These are phyloP conservation scores for Syncephalastrum contaminatum DNA, from an alignment of 371 early-diverging fungal genomes.

Conservation along the genomic window DNA sequence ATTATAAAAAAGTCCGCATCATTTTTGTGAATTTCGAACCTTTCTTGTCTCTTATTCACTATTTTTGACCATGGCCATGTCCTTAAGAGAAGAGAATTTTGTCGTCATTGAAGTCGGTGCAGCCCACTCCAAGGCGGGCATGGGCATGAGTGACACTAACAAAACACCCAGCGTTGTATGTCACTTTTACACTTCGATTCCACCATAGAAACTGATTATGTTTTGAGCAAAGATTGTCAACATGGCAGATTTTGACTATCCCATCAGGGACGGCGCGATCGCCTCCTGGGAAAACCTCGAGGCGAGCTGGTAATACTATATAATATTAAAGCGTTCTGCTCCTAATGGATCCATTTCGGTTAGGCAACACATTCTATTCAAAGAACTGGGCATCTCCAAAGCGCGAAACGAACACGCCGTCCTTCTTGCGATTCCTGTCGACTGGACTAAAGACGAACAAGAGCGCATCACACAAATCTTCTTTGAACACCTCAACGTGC, in stretches of 20 bases:
- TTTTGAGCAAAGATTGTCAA: constrained; percentile 24
- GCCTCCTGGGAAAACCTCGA: constrained; percentile 78
- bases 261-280: constrained; percentile 63
- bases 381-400: constrained; percentile 74
- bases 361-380: constrained; percentile 76
- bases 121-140: constrained; percentile 62
- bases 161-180: constrained; percentile 61
- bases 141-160: constrained; percentile 71
- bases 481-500: constrained; percentile 89
- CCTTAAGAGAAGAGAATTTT: constrained; percentile 69
- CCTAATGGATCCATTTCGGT: not conserved
- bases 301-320: constrained; percentile 59
- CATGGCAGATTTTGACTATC: constrained; percentile 47
- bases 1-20: not conserved
- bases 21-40: not conserved
- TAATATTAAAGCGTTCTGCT: too few relatives aligned
- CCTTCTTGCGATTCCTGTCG: constrained; percentile 72
- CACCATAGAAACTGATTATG: not conserved
- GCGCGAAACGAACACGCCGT: constrained; percentile 78
- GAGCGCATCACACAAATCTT: constrained; percentile 84
- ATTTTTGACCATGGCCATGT: constrained; percentile 36
- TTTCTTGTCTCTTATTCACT: constrained; percentile 6
- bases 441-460: constrained; percentile 82
- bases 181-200: not conserved
- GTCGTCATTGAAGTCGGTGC: constrained; percentile 78